Evolutionary conservation across 352 stramenopile genomes (phyloP).

Genomic region (Pythium inflatum): DNA sequence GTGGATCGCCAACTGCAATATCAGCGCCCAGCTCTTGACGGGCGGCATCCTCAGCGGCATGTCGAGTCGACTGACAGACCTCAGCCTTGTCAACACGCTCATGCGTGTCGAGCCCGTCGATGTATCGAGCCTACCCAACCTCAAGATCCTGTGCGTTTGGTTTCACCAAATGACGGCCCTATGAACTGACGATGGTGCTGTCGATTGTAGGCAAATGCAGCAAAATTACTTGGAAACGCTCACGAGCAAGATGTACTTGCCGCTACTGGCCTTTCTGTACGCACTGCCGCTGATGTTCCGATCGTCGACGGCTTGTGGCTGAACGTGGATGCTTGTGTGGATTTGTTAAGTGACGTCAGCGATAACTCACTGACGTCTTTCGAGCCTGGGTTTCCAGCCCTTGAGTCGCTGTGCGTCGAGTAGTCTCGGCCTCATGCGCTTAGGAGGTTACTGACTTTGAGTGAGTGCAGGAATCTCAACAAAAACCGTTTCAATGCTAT

Average conservation of each 20-base stretch:
- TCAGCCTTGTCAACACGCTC: not conserved
- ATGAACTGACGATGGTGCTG: too few species aligned
- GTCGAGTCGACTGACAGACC: not conserved
- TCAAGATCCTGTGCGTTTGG: not conserved
- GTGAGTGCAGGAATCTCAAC: not conserved
- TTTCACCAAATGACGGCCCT: too few species aligned
- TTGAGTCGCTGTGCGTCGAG: not conserved
- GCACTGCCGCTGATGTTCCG: too few species aligned
- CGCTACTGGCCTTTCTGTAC: too few species aligned
- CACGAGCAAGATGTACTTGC: not conserved
- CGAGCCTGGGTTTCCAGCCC: not conserved
- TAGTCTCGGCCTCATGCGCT: not conserved
- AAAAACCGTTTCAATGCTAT: not conserved
- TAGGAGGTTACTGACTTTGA: too few species aligned
- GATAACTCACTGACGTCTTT: not conserved
- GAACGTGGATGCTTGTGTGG: too few species aligned
- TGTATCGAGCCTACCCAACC: not conserved
- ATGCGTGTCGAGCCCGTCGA: not conserved
- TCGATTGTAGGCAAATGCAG: not conserved
- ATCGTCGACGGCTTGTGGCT: too few species aligned
- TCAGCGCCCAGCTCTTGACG: not conserved
- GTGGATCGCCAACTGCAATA: not conserved
- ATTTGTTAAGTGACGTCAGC: not conserved
- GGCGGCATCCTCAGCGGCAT: not conserved
- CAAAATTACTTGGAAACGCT: not conserved